Conservation (phyloP, 164 flowering plant species). For the Umbilicus rupestris region DNA sequence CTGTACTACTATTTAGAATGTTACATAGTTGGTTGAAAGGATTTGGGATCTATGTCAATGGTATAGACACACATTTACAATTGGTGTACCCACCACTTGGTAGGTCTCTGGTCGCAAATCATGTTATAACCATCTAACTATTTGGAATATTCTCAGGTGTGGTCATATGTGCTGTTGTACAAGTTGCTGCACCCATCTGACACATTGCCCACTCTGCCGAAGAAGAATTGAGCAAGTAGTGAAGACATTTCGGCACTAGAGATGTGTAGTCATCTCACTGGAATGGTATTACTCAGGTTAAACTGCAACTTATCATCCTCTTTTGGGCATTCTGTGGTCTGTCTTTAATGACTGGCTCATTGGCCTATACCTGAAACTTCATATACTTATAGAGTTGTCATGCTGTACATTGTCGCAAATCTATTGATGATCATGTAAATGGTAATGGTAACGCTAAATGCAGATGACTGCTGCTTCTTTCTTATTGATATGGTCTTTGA, state of each 20-base stretch:
- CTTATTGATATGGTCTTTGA: neutral
- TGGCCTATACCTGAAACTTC: neutral
- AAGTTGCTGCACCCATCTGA: conserved; percentile 69
- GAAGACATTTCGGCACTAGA: conserved; percentile 72
- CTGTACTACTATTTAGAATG: neutral
- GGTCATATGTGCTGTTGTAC: conserved; percentile 97
- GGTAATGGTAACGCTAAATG: neutral
- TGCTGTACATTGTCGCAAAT: neutral
- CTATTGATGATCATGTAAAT: neutral
- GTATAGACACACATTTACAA: neutral
- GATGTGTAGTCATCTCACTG: neutral
- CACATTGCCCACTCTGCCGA: conserved; percentile 85
- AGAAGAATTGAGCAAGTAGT: conserved; percentile 67
- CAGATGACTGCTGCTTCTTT: neutral
- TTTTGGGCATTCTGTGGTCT: neutral
- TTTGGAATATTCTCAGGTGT: conserved; percentile 48
- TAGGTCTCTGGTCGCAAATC: neutral
- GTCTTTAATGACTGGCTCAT: conserved; percentile 1
- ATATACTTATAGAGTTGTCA: neutral
- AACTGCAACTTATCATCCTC: neutral
- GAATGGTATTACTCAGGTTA: neutral
- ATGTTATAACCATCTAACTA: neutral
- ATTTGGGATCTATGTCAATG: neutral
- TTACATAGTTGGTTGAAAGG: neutral
- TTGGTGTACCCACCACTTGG: neutral